These are phyloP conservation scores for Graphiopsis chlorocephala DNA, from an alignment of 2,329 filamentous ascomycete genomes.

Conservation along the genomic window DNA sequence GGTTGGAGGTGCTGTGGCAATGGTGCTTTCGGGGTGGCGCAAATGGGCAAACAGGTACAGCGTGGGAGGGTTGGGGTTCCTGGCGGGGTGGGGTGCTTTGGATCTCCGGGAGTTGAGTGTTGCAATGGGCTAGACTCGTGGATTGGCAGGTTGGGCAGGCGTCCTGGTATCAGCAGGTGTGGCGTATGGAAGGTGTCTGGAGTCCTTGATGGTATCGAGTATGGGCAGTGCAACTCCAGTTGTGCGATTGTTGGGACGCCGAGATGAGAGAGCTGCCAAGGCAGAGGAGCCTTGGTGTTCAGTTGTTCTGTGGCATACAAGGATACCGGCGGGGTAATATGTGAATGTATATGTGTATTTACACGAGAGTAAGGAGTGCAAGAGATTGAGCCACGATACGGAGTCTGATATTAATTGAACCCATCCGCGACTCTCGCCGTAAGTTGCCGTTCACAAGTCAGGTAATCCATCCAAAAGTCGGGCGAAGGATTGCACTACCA, in stretches of 20 bases:
- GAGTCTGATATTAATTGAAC: neutral
- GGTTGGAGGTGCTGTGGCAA: neutral
- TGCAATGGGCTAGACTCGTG: neutral
- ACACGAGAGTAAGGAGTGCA: neutral
- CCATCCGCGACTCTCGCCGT: neutral
- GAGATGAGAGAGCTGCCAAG: neutral
- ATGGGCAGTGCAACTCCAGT: neutral
- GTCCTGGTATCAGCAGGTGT: neutral
- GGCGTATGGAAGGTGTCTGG: neutral
- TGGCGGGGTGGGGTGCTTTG: neutral
- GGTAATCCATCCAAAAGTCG: neutral
- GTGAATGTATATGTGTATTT: neutral
- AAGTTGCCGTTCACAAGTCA: neutral
- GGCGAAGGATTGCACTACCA: neutral
- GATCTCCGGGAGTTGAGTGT: neutral
- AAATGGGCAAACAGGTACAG: neutral
- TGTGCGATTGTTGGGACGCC: neutral
- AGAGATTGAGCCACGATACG: neutral
- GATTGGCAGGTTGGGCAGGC: neutral
- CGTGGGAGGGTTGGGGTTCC: neutral
- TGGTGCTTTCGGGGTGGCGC: neutral
- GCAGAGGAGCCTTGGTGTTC: neutral
- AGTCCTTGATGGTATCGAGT: neutral
- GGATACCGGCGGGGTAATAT: neutral
- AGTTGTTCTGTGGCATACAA: neutral